Base-by-base conservation (phyloP, 2,329 filamentous ascomycete genomes). In the Colletotrichum orbiculare region DNA sequence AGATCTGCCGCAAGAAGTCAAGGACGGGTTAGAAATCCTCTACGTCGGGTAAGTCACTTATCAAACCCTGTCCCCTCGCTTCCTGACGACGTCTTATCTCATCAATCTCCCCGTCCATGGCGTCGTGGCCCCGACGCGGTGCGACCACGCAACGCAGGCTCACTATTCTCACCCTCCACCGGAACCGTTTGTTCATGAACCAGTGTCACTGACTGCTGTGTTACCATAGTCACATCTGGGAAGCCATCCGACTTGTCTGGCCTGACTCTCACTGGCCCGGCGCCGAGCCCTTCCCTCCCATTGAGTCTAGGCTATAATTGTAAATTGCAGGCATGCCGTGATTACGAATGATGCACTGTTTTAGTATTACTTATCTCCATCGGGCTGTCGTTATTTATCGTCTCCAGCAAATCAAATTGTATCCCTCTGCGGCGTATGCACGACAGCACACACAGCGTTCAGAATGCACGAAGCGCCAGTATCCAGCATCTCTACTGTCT, bases 241-340 rank as follows among this genome's bases (percentile, higher is more conserved):
- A 98, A 79, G 95, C 94, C 34, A 89, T 99, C 75, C 89, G 91
- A 64, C 84, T 91, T 68, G 91, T 99, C 69, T 99, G 96, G 96
- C 96, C 96, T 2, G 93, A 97, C 71, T 89, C 87, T 45, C 87
- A 91, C 71, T 97, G 94, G 91, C 91, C 93, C 17, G 89, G 90
- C 65, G 89, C 93, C 73, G 85, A 89, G 71, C 86, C 80, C 62
- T 84, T 88, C 77, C 85, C 88, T 64, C 86, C 88, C 49, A 83
- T 96, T 65, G 93, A 97, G 79, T 94, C 91, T 77, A 88, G 92
- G 70, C 80, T 97, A 78, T 97, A 84, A 82, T 70, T 41, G 12
- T n/a, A 8, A 12, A 13, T 34, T 8, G 45, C 34, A 12, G 33
- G 12, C n/a, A 43, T 35, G 34, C 39, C 33, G 6, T 25, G 25